Conservation (phyloP, 2,329 filamentous ascomycete species). For the Aspergillus pseudonomiae region DNA sequence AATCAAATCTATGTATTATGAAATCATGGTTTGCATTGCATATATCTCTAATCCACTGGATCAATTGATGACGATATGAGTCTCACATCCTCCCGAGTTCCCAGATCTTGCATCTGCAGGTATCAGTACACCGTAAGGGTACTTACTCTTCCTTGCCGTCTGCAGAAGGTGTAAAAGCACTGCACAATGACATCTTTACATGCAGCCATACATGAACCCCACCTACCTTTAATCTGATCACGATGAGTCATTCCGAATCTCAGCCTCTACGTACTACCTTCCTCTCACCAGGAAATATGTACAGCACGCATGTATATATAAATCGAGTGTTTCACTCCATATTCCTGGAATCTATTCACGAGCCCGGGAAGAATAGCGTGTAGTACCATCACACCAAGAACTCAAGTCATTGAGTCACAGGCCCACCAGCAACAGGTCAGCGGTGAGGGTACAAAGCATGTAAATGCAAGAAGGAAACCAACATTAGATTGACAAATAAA, state of each 20-base stretch:
- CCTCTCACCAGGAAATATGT: background rate
- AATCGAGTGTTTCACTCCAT: background rate
- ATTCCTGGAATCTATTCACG: background rate
- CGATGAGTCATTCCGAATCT: background rate
- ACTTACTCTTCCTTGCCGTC: background rate
- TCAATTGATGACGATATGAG: background rate
- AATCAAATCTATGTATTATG: slow-evolving; percentile 6
- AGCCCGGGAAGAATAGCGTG: background rate
- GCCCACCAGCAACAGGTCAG: background rate
- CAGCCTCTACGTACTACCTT: background rate
- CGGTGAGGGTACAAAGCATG: background rate
- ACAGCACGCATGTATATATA: background rate
- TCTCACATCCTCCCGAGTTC: background rate
- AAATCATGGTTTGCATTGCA: slow-evolving; percentile 9
- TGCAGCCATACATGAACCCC: slow-evolving; percentile 1
- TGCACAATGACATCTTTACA: background rate
- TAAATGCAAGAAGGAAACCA: background rate
- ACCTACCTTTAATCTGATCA: background rate
- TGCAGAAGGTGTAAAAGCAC: background rate
- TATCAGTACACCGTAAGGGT: background rate
- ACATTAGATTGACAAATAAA: background rate
- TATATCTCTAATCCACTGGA: background rate
- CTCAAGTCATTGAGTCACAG: background rate
- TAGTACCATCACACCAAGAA: background rate
- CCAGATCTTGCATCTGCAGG: background rate